These are phyloP conservation scores for Avena insularis DNA, from an alignment of 176 grass and related monocot genomes.

Conservation along the genomic window DNA sequence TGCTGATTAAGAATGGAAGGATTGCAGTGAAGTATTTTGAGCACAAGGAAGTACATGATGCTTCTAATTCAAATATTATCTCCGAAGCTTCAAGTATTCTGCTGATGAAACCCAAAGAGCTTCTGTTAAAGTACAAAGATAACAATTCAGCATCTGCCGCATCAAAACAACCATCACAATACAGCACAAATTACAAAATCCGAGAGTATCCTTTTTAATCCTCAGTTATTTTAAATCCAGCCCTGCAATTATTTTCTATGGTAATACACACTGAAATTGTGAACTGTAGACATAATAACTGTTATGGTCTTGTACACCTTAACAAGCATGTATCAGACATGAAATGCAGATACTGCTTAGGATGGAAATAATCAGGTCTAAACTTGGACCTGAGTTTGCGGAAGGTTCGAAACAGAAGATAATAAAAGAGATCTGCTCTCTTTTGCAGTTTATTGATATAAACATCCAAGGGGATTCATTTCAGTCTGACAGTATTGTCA, in stretches of 20 bases:
- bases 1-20: conserved; percentile 57
- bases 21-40: conserved; percentile 46
- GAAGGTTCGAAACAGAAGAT: conserved; percentile 85
- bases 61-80: conserved; percentile 53
- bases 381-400: conserved; percentile 55
- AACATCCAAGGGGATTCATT: conserved; percentile 84
- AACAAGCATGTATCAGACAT: conserved; percentile 66
- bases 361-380: conserved; percentile 88
- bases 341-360: conserved; percentile 91
- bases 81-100: conserved; percentile 67
- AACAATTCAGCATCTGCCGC: conserved; percentile 37
- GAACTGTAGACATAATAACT: not conserved
- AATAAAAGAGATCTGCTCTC: conserved; percentile 84
- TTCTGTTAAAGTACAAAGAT: conserved; percentile 67
- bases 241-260: conserved; percentile 33
- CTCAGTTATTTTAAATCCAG: conserved; percentile 36
- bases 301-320: conserved; percentile 54
- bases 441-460: conserved; percentile 95
- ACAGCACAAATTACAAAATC: conserved; percentile 72
- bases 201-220: conserved; percentile 86
- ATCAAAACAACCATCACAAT: conserved; percentile 36
- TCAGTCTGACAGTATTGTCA: conserved; percentile 65
- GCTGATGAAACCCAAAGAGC: conserved; percentile 84
- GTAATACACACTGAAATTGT: conserved; percentile 27
- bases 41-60: conserved; percentile 44